Conservation (phyloP, 495 filamentous ascomycete genomes). For the Terfezia claveryi region DNA sequence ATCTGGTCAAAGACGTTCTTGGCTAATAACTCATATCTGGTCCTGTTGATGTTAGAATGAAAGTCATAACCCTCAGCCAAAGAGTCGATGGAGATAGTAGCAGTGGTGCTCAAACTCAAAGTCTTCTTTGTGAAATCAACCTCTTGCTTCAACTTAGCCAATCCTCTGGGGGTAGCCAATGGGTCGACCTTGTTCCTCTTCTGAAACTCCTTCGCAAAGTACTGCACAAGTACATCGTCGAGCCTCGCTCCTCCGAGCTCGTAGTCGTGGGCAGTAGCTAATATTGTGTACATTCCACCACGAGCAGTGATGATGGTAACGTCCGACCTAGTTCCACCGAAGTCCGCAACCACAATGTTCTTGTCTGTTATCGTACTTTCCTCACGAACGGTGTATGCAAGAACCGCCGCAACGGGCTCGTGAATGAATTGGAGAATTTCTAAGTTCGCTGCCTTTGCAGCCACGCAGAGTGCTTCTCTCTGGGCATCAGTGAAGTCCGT, state of each 20-base stretch:
- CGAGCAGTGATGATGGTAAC: slow-evolving; percentile 72
- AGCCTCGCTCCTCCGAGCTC: slow-evolving; percentile 62
- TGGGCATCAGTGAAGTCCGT: slow-evolving; percentile 81
- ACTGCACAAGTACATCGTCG: slow-evolving; percentile 76
- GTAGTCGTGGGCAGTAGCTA: slow-evolving; percentile 88
- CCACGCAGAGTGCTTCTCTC: slow-evolving; percentile 49
- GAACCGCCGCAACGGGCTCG: slow-evolving; percentile 75
- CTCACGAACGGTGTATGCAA: slow-evolving; percentile 70
- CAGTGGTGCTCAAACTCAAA: slow-evolving; percentile 65
- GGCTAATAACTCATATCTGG: slow-evolving; percentile 78
- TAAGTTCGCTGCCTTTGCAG: slow-evolving; percentile 61
- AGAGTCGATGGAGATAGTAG: slow-evolving; percentile 74
- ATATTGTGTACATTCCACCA: slow-evolving; percentile 87
- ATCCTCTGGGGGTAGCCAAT: slow-evolving; percentile 48
- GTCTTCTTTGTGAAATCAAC: slow-evolving; percentile 77
- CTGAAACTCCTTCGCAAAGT: slow-evolving; percentile 95
- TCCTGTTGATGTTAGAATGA: slow-evolving; percentile 69
- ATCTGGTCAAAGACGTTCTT: slow-evolving; percentile 69
- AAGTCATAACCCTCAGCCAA: slow-evolving; percentile 77
- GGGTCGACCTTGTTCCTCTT: slow-evolving; percentile 87
- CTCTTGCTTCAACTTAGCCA: slow-evolving; percentile 86
- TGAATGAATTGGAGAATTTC: slow-evolving; percentile 82
- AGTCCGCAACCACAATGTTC: slow-evolving; percentile 73
- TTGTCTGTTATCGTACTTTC: slow-evolving; percentile 53
- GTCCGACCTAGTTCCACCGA: slow-evolving; percentile 84